Evolutionary conservation across 306 rosid genomes (phyloP), one percentile per base, ranked within the genome.

Genomic region (Acmispon strigosus): DNA sequence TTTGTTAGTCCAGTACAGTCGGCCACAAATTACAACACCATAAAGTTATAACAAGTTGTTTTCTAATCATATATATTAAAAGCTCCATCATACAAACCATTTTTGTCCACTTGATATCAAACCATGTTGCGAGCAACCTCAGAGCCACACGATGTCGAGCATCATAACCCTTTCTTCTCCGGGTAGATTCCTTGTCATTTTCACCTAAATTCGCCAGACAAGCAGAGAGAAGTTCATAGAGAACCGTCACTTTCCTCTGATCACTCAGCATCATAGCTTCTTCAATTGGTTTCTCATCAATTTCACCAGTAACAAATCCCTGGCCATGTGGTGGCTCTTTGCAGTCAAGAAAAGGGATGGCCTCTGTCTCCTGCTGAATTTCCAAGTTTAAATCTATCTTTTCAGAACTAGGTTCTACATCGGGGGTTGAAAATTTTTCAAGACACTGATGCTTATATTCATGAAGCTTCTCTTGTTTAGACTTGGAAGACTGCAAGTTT

Each of bases 121-220:
- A 84, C 98, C 97, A 93, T 60, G 92, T 88, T 24, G 92, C 89
- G 54, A 93, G 74, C 80, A 88, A 61, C 47, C 92, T 82, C 70
- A 93, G 67, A 62, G 92, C 89, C 69, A 84, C 89, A 32, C 97
- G 90, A 78, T 90, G 90, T 3, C 98, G 90, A 64, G 98, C 94
- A 83, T 93, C 98, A 61, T 87, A 93, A 6, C 97, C 97, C 77
- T 80, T 87, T 83, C 98, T 87, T 78, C 52, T 77, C 37, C 86
- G 90, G 51, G 63, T 62, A 76, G 54, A 60, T 54, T 84, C 86
- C 69, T 79, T 81, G 39, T 79, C 72, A 5, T 79, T 70, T 56
- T 69, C 90, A 61, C 79, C 69, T 18, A 66, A 66, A 82, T 90
- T 83, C 10, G 92, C 84, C 60, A 93, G 70, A 80, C 98, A 90